A percentile compares a stretch with the other conserved stretches of the same genome.
These are phyloP conservation scores for Neohortaea acidophila DNA, from an alignment of 495 filamentous ascomycete genomes.

Conservation along the genomic window DNA sequence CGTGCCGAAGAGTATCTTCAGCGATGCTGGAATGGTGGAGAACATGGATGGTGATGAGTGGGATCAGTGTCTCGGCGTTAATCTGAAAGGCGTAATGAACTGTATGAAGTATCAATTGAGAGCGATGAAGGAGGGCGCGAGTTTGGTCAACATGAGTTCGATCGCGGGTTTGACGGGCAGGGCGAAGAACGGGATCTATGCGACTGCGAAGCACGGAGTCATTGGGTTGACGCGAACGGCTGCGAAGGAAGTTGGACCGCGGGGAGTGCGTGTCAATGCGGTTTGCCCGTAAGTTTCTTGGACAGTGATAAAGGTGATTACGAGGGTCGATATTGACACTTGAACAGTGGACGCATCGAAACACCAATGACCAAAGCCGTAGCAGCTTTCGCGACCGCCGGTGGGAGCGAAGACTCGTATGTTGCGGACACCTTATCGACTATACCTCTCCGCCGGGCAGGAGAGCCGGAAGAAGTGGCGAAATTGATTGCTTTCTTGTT, in stretches of 20 bases:
- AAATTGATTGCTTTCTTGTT: too few relatives aligned
- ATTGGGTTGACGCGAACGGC: conserved; percentile 19
- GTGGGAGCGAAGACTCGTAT: too few relatives aligned
- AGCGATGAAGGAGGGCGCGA: conserved; percentile 16
- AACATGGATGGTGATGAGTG: conserved; percentile 20
- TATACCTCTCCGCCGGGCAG: too few relatives aligned
- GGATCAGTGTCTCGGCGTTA: conserved; percentile 19
- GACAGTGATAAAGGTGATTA: neutral
- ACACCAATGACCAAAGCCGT: conserved; percentile 44
- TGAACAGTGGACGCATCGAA: conserved; percentile 36
- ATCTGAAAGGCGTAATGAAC: conserved; percentile 19
- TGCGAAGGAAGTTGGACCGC: conserved; percentile 20
- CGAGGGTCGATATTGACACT: neutral
- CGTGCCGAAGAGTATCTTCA: conserved; percentile 15
- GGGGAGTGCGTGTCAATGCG: conserved; percentile 19
- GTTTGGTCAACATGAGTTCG: conserved; percentile 20
- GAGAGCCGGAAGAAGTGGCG: too few relatives aligned
- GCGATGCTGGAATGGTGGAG: conserved; percentile 18
- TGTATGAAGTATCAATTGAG: conserved; percentile 18
- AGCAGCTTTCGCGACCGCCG: too few relatives aligned
- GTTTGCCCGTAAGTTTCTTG: conserved; percentile 17
- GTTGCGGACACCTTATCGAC: too few relatives aligned
- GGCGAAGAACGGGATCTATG: conserved; percentile 17
- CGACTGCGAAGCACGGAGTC: conserved; percentile 17
- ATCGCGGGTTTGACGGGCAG: conserved; percentile 17